These are phyloP conservation scores for Globisporangium alternatum DNA, from an alignment of 352 stramenopile species.

Conservation along the genomic window DNA sequence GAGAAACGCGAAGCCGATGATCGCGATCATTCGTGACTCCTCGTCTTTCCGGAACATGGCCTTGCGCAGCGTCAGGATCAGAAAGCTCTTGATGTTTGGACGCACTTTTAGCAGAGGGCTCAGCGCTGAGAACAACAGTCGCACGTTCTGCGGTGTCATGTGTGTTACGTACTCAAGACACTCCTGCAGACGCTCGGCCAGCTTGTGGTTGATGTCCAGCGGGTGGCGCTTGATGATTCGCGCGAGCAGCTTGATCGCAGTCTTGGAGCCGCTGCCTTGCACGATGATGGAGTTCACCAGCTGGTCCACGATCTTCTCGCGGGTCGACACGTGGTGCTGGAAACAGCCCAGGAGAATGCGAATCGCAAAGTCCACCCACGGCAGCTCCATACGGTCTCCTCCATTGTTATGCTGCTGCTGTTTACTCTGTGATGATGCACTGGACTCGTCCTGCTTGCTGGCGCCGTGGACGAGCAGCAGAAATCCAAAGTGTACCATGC, in stretches of 20 bases:
- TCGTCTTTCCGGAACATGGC: conserved; percentile 62
- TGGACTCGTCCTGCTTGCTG: conserved; percentile 21
- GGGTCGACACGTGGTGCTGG: conserved; percentile 29
- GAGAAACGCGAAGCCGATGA: conserved; percentile 41
- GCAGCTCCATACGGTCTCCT: background rate
- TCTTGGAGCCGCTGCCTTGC: conserved; percentile 24
- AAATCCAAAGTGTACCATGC: conserved; percentile 37
- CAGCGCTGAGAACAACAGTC: conserved; percentile 31
- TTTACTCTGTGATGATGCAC: conserved; percentile 3
- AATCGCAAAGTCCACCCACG: conserved; percentile 39
- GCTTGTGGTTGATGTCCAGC: conserved; percentile 28
- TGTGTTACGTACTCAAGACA: conserved; percentile 54
- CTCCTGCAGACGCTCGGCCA: conserved; percentile 39
- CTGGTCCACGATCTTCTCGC: conserved; percentile 35
- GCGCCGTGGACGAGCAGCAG: conserved; percentile 25
- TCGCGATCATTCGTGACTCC: conserved; percentile 43
- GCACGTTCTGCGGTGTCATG: conserved; percentile 27
- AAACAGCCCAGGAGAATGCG: conserved; percentile 48
- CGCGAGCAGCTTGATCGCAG: conserved; percentile 32
- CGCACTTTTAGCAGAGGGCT: conserved; percentile 36
- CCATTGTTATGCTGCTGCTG: background rate
- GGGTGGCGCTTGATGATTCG: conserved; percentile 40
- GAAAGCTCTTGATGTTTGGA: conserved; percentile 38
- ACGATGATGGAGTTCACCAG: conserved; percentile 49
- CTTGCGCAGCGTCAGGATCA: conserved; percentile 57